phyloP scores from a whole-genome alignment of 1,284 basidiomycete genomes.

The Cryptococcus sp. region DNA sequence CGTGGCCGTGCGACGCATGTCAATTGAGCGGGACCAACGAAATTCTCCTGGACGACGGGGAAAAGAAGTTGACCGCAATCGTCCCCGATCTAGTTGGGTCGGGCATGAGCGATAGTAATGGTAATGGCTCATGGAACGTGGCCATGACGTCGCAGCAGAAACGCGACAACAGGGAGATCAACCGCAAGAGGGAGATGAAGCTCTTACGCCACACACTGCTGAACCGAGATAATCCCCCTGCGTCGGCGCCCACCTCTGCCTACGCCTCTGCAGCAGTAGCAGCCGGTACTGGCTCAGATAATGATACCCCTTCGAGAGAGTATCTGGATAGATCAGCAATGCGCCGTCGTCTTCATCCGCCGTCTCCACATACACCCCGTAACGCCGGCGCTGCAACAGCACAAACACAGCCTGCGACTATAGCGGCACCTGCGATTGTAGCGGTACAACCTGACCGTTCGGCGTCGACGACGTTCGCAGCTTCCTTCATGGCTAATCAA shows the following conservation, averaged over 20 bases:
- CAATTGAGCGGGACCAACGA: constrained; percentile 34
- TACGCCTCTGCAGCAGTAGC: neutral
- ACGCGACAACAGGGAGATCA: constrained; percentile 30
- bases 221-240: constrained; percentile 14
- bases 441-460: constrained; percentile 1
- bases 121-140: neutral
- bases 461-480: constrained; percentile 19
- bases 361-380: constrained; percentile 19
- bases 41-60: constrained; percentile 40
- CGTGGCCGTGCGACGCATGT: constrained; percentile 50
- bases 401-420: neutral
- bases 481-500: constrained; percentile 36
- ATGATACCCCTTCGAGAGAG: constrained; percentile 4
- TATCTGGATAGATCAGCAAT: constrained; percentile 48
- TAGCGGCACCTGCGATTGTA: neutral
- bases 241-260: neutral
- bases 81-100: neutral
- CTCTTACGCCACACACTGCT: constrained; percentile 35
- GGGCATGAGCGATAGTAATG: no score
- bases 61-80: neutral
- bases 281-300: neutral
- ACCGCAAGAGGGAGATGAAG: constrained; percentile 39
- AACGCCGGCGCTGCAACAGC: neutral
- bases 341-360: constrained; percentile 33
- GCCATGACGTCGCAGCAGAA: constrained; percentile 31